phyloP scores from a whole-genome alignment of 257 asterid species.

The Solanum chmielewskii region DNA sequence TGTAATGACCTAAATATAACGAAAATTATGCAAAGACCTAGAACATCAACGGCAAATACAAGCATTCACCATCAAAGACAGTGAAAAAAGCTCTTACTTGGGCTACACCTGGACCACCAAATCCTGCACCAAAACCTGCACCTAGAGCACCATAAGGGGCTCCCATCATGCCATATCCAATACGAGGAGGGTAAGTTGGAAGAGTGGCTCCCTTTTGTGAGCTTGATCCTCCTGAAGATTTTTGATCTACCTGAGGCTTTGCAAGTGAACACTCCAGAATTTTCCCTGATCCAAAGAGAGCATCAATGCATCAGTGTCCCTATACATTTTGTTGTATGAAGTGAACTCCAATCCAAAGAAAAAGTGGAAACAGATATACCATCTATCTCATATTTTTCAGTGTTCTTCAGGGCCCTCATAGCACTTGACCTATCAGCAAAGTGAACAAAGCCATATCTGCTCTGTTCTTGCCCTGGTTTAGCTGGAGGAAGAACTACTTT shows the following conservation, averaged over 20 bases:
- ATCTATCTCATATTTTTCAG: conserved; percentile 79
- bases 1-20: background rate
- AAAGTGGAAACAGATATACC: conserved; percentile 27
- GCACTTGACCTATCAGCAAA: conserved; percentile 82
- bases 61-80: background rate
- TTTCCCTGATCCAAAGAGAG: conserved; percentile 48
- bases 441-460: conserved; percentile 94
- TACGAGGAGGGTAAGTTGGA: conserved; percentile 63
- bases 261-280: conserved; percentile 93
- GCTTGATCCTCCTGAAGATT: conserved; percentile 41
- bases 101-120: conserved; percentile 44
- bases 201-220: conserved; percentile 49
- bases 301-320: conserved; percentile 3
- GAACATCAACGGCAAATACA: background rate
- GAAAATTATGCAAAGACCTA: background rate
- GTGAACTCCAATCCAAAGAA: background rate
- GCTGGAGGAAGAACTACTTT: conserved; percentile 96
- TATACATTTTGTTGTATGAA: background rate
- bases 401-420: conserved; percentile 84
- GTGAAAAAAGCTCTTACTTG: conserved; percentile 46
- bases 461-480: conserved; percentile 86
- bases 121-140: conserved; percentile 63
- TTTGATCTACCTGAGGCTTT: conserved; percentile 93
- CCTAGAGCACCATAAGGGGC: conserved; percentile 65
- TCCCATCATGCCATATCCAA: conserved; percentile 82